Evolutionary conservation across 2,329 filamentous ascomycete genomes (phyloP), one percentile per base, ranked within the genome.

Genomic region (Lachnellula willkommii): DNA sequence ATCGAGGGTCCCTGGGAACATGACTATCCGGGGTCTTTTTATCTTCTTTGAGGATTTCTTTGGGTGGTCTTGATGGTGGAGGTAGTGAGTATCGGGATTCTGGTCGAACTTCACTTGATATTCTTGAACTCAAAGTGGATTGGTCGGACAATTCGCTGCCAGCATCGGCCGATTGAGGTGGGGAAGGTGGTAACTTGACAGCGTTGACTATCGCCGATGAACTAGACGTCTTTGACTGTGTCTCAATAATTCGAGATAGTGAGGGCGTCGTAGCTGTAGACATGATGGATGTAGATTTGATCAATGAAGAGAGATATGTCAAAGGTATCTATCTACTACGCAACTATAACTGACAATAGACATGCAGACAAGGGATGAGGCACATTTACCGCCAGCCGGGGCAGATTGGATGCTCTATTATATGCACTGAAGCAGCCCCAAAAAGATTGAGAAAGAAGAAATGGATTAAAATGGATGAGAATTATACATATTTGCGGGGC

Each of bases 11-110:
- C 69, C 92, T 80, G 22, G 85, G 79, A 20, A 96, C 88, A 75
- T 93, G 89, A 62, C 73, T 77, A 68, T 96, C 92, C 8, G 92
- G 92, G 0, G 91, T 96, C 60, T 88, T 87, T 60, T 88, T 77
- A 69, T 96, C 91, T 66, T 89, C 73, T n/a, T 84, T 77, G 5
- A 95, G 76, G 12, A 94, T 81, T 43, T 79, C 73, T 48, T 80
- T 84, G 4, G 82, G 77, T 48, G 70, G 69, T 42, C 70, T 78
- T 5, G 83, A 78, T 22, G 76, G 78, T 9, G 89, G 90, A 12
- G 90, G 89, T 4, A 95, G 75, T 22, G 89, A 80, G 60, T 68
- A 70, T 53, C 60, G 55, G 37, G 56, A 49, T 32, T 45, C 42
- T 52, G 46, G 22, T 45, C 26, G 32, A 28, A 52, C 49, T 32